Conservation (phyloP, 345 rosid species). For the Melaleuca quinquenervia region DNA sequence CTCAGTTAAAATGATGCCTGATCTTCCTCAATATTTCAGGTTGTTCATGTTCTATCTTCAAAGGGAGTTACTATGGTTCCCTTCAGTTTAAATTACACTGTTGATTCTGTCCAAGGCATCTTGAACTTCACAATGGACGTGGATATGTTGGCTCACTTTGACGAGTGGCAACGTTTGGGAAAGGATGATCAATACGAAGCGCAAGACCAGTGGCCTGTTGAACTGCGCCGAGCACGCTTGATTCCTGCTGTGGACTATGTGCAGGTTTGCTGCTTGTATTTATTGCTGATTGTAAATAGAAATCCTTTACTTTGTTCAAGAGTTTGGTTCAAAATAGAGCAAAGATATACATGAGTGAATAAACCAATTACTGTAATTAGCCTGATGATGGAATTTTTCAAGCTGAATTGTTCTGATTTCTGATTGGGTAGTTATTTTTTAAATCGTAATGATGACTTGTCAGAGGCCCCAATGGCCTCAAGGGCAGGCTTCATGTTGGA, state of each 20-base stretch:
- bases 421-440: background rate
- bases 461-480: background rate
- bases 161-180: constrained; percentile 70
- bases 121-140: constrained; percentile 75
- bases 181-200: constrained; percentile 70
- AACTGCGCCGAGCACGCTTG: constrained; percentile 53
- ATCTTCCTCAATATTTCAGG: constrained; percentile 20
- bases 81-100: constrained; percentile 59
- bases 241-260: constrained; percentile 69
- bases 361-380: background rate
- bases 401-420: background rate
- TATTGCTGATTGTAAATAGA: background rate
- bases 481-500: background rate
- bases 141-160: constrained; percentile 81
- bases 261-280: constrained; percentile 29
- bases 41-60: constrained; percentile 52
- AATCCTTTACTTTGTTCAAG: background rate
- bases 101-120: constrained; percentile 76
- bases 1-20: background rate
- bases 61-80: constrained; percentile 81
- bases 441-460: background rate
- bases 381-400: background rate
- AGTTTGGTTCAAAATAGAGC: background rate
- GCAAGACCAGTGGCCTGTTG: constrained; percentile 87
- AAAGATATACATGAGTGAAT: background rate